Conservation (phyloP, 1,284 basidiomycete genomes). For the Polyporus tsugae region DNA sequence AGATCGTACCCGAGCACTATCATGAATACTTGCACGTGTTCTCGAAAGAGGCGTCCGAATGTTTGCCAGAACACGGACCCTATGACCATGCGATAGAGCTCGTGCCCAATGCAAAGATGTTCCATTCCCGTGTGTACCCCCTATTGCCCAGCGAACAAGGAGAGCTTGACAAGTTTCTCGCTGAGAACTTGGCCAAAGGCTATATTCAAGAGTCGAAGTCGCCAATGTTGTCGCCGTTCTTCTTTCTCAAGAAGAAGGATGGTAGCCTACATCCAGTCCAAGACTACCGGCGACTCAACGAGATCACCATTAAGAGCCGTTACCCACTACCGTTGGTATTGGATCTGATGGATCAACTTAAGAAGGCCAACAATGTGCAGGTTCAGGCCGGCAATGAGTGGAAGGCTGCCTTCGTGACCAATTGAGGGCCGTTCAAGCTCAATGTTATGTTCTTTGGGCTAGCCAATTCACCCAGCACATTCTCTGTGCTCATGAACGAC, state of each 20-base stretch:
- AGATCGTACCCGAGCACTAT: no score
- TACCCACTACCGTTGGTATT: constrained; percentile 21
- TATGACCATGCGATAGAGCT: constrained; percentile 23
- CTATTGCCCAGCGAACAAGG: constrained; percentile 3
- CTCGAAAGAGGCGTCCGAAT: neutral
- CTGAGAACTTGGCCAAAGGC: constrained; percentile 41
- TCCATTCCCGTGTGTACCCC: constrained; percentile 13
- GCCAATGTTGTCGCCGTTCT: constrained; percentile 40
- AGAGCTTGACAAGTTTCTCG: constrained; percentile 33
- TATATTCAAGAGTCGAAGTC: constrained; percentile 38
- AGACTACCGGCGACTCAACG: constrained; percentile 32
- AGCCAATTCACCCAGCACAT: neutral
- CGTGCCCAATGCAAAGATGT: constrained; percentile 8
- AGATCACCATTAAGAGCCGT: constrained; percentile 18
- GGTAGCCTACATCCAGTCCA: constrained; percentile 14
- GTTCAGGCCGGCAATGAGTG: constrained; percentile 27
- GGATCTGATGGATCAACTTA: constrained; percentile 16
- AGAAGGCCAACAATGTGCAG: constrained; percentile 19
- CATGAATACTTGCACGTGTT: no score
- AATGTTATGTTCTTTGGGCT: constrained; percentile 24
- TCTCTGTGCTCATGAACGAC: neutral
- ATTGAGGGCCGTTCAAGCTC: constrained; percentile 23
- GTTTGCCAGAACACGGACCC: neutral
- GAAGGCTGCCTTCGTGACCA: constrained; percentile 28
- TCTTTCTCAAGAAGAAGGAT: constrained; percentile 53